phyloP scores from a whole-genome alignment of 2,329 filamentous ascomycete species.

The Chalaropsis thielavioides region DNA sequence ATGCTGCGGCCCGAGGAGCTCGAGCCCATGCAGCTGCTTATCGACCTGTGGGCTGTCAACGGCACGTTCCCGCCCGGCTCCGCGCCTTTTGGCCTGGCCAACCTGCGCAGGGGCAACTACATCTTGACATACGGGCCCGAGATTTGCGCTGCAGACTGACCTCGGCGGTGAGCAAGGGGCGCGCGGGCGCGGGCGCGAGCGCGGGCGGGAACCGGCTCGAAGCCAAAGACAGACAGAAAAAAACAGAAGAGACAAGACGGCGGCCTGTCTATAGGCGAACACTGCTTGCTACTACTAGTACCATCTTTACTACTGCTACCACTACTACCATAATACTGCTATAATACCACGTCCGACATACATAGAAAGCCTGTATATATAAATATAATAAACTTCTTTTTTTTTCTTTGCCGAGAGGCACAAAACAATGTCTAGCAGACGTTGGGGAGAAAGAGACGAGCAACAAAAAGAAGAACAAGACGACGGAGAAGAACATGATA shows the following conservation, averaged over 20 bases:
- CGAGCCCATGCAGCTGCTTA: constrained; percentile 69
- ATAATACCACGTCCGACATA: not conserved
- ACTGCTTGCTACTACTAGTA: no score
- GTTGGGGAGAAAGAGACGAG: not conserved
- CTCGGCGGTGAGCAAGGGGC: not conserved
- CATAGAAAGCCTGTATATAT: not conserved
- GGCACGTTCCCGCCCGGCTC: constrained; percentile 56
- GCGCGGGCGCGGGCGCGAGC: not conserved
- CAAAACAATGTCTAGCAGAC: constrained; percentile 2
- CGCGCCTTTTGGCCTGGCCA: constrained; percentile 37
- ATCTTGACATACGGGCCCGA: constrained; percentile 21
- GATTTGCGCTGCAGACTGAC: constrained; percentile 16
- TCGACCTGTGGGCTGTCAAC: constrained; percentile 65
- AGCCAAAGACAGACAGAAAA: not conserved
- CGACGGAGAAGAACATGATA: not conserved
- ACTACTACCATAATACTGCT: not conserved
- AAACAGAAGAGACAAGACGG: not conserved
- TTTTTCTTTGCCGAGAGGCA: not conserved
- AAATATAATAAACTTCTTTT: not conserved
- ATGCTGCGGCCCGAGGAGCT: constrained; percentile 63
- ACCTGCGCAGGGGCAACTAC: constrained; percentile 33
- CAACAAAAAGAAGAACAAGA: not conserved
- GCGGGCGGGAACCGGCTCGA: not conserved
- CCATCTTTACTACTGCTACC: not conserved
- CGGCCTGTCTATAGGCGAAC: not conserved